These are phyloP conservation scores for Pseudogymnoascus sp. DNA, from an alignment of 2,329 filamentous ascomycete genomes.

Conservation along the genomic window DNA sequence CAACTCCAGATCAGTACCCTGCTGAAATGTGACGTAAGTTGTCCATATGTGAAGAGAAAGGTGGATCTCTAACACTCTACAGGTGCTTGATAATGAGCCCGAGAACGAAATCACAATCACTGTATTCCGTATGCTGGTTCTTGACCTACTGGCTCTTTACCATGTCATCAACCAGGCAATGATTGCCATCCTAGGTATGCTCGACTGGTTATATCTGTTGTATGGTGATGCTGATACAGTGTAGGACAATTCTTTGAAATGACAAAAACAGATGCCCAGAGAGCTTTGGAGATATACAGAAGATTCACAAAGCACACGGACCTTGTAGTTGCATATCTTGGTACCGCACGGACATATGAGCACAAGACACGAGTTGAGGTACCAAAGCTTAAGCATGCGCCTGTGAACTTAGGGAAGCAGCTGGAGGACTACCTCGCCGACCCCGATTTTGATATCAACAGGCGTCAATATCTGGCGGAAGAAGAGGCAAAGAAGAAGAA, in stretches of 20 bases:
- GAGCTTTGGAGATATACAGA: slow-evolving; percentile 86
- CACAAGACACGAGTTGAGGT: slow-evolving; percentile 89
- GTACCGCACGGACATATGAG: slow-evolving; percentile 82
- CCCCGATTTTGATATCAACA: slow-evolving; percentile 88
- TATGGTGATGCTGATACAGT: slow-evolving; percentile 20
- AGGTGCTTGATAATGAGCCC: slow-evolving; percentile 80
- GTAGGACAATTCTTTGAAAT: slow-evolving; percentile 96
- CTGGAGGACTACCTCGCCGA: slow-evolving; percentile 93
- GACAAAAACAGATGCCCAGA: slow-evolving; percentile 87
- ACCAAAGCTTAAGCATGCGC: slow-evolving; percentile 94
- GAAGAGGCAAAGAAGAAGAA: slow-evolving; percentile 60
- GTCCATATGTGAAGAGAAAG: neutral
- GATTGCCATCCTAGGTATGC: slow-evolving; percentile 87
- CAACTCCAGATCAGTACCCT: slow-evolving; percentile 82
- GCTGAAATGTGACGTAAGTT: slow-evolving; percentile 78
- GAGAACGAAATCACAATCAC: slow-evolving; percentile 97
- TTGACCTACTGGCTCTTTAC: slow-evolving; percentile 85
- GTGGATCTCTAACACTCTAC: slow-evolving; percentile 22
- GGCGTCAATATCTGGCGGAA: slow-evolving; percentile 84
- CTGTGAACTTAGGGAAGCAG: slow-evolving; percentile 80
- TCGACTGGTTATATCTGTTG: neutral
- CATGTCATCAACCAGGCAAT: slow-evolving; percentile 94
- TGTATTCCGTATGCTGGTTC: slow-evolving; percentile 82
- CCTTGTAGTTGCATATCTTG: slow-evolving; percentile 82
- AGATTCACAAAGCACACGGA: slow-evolving; percentile 89